These are phyloP conservation scores for Xylariaceae sp. DNA, from an alignment of 2,329 filamentous ascomycete genomes.

Conservation along the genomic window DNA sequence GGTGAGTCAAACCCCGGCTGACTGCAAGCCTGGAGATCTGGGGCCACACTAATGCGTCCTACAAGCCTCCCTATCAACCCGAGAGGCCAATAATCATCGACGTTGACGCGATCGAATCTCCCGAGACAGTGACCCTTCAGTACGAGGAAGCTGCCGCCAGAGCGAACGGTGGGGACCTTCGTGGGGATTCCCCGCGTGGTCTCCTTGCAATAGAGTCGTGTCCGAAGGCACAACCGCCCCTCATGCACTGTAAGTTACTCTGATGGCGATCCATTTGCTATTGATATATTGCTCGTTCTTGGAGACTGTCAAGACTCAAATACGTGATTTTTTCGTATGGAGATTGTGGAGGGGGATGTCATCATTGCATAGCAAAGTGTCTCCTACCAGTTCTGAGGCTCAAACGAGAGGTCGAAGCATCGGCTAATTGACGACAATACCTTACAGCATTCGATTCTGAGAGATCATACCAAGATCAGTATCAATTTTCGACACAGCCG, in stretches of 20 bases:
- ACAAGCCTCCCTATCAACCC: constrained; percentile 50
- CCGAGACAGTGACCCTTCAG: constrained; percentile 52
- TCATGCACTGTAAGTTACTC: constrained; percentile 71
- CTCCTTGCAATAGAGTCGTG: constrained; percentile 78
- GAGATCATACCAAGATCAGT: constrained; percentile 56
- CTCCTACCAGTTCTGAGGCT: neutral
- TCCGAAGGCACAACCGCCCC: constrained; percentile 69
- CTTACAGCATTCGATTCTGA: constrained; percentile 54
- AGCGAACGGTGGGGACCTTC: constrained; percentile 50
- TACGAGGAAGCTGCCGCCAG: constrained; percentile 53
- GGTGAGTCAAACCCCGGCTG: constrained; percentile 42
- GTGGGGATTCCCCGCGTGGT: constrained; percentile 54
- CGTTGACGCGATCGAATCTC: constrained; percentile 51
- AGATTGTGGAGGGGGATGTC: neutral
- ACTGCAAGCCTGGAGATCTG: constrained; percentile 1
- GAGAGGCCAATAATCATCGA: constrained; percentile 56
- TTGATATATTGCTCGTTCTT: neutral
- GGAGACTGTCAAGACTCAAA: no score
- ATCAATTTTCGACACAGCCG: constrained; percentile 47
- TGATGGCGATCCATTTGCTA: neutral
- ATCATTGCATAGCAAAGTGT: neutral
- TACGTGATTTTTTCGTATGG: neutral
- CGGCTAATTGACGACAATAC: constrained; percentile 10
- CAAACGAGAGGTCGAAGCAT: constrained; percentile 5
- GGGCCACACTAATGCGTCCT: constrained; percentile 16